A percentile compares a stretch with the other conserved stretches of the same genome.
Conservation (phyloP, 2,329 filamentous ascomycete species). For the Sclerotinia subarctica region DNA sequence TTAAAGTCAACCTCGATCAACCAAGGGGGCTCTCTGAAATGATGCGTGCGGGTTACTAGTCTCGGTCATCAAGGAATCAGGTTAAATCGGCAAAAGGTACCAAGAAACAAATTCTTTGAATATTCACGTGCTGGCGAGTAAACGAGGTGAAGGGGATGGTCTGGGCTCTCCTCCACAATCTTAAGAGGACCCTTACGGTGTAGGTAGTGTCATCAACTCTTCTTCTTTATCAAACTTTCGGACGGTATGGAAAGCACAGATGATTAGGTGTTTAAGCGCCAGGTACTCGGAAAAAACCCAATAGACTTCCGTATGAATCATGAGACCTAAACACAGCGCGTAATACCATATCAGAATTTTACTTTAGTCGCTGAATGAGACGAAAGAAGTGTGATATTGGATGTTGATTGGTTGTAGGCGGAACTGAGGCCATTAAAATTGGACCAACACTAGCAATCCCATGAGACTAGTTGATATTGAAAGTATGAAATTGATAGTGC, state of each 20-base stretch:
- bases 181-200: not conserved
- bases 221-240: not conserved
- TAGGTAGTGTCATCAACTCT: constrained; percentile 3
- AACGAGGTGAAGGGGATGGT: constrained; percentile 4
- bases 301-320: not conserved
- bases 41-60: not conserved
- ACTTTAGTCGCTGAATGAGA: constrained; percentile 15
- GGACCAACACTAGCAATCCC: not conserved
- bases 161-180: constrained; percentile 6
- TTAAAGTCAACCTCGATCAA: not conserved
- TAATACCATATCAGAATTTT: not conserved
- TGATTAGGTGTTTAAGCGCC: constrained; percentile 11
- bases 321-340: constrained; percentile 14
- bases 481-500: constrained; percentile 4
- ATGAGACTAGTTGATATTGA: not conserved
- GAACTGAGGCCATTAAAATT: not conserved
- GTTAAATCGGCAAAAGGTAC: constrained; percentile 1
- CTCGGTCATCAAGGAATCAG: not conserved
- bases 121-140: not conserved
- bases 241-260: constrained; percentile 9
- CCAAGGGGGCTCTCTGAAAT: not conserved
- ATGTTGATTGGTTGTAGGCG: constrained; percentile 12
- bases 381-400: not conserved
- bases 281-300: constrained; percentile 17
- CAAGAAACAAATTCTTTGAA: not conserved